Evolutionary conservation across 202 grass and related monocot species (phyloP).

Genomic region (Zoysia matrella): DNA sequence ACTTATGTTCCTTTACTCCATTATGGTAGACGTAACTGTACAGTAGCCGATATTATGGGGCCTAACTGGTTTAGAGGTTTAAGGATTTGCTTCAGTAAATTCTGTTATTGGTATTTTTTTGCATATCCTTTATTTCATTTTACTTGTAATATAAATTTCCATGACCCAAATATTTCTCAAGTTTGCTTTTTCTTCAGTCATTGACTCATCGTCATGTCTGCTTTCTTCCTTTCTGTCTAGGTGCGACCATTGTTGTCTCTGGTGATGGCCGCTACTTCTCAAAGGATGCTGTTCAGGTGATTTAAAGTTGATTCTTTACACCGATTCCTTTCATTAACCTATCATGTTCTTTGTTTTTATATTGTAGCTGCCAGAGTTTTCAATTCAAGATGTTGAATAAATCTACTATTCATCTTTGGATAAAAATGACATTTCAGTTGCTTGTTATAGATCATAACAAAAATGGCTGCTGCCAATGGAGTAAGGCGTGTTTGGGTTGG

Average conservation of each 20-base stretch:
- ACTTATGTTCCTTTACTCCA: conserved; percentile 20
- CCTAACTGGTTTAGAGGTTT: too few species aligned
- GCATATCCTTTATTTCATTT: too few species aligned
- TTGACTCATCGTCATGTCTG: conserved; percentile 8
- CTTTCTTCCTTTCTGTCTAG: conserved; percentile 47
- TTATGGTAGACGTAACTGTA: not conserved
- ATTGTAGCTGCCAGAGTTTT: conserved; percentile 12
- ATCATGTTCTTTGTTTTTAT: conserved; percentile 1
- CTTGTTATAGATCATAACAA: conserved; percentile 77
- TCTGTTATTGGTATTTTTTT: too few species aligned
- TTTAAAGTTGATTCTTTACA: conserved; percentile 19
- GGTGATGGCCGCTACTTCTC: conserved; percentile 99
- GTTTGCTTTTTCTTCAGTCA: not conserved
- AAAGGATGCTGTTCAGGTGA: conserved; percentile 95
- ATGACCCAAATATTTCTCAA: not conserved
- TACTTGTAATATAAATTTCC: not conserved
- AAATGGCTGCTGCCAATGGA: conserved; percentile 98
- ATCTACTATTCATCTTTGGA: not conserved
- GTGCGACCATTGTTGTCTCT: conserved; percentile 95
- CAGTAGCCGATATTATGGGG: not conserved
- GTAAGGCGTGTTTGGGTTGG: conserved; percentile 93
- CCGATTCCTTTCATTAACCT: not conserved
- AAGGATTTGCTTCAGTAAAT: too few species aligned
- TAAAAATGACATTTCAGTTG: conserved; percentile 29
- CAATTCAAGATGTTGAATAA: not conserved